These are phyloP conservation scores for Dryas integrifolia DNA, from an alignment of 331 rosid genomes.

Conservation along the genomic window DNA sequence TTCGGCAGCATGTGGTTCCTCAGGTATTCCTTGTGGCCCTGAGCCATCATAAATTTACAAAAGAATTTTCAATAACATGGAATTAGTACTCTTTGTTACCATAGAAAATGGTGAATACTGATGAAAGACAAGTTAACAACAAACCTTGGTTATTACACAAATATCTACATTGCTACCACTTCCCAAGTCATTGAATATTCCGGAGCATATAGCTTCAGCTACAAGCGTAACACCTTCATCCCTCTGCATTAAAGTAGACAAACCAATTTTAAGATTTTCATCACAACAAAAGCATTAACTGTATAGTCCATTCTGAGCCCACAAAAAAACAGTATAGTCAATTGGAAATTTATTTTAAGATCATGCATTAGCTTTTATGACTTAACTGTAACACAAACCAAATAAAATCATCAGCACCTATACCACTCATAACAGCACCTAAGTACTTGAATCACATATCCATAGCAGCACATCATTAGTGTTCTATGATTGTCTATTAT, in stretches of 20 bases:
- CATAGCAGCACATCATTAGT: too few species aligned
- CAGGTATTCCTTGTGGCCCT: slow-evolving; percentile 84
- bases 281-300: background rate
- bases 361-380: background rate
- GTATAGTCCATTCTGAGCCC: too few species aligned
- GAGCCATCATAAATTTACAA: slow-evolving; percentile 23
- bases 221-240: slow-evolving; percentile 76
- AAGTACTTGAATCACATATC: background rate
- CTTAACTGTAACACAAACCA: background rate
- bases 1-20: slow-evolving; percentile 77
- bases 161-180: slow-evolving; percentile 86
- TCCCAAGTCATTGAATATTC: slow-evolving; percentile 91
- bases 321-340: background rate
- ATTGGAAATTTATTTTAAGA: background rate
- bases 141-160: slow-evolving; percentile 90
- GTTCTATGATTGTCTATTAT: background rate
- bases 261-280: background rate
- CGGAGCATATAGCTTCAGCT: slow-evolving; percentile 78
- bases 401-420: background rate
- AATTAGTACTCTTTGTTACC: slow-evolving; percentile 7
- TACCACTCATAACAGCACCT: background rate
- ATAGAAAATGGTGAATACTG: slow-evolving; percentile 13
- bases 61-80: slow-evolving; percentile 18
- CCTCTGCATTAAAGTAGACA: slow-evolving; percentile 46
- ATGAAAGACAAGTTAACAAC: slow-evolving; percentile 15